Evolutionary conservation across 2,329 filamentous ascomycete genomes (phyloP), one percentile per base, ranked within the genome.

Genomic region (Epichloe sylvatica): DNA sequence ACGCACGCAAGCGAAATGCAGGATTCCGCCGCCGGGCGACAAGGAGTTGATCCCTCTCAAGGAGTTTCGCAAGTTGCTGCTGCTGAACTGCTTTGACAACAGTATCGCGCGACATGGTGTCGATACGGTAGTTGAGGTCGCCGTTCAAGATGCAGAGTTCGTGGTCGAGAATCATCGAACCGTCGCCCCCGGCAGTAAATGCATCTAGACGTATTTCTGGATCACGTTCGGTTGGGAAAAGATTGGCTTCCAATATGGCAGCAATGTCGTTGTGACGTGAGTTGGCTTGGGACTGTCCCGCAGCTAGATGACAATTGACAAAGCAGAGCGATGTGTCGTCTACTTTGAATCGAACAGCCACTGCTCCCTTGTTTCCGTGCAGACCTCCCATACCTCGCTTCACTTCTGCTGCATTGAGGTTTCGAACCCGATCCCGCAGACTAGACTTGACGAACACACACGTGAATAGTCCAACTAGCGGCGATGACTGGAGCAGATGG

Each of bases 111-210:
- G 88, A 88, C 80, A 97, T 96, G 23, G 90, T 89, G 64, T 98
- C 92, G 60, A 98, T 97, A 53, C 92, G 89, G 66, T 98, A 98
- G 67, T 98, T 98, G 46, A 98, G 75, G 64, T 98, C 92, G 30
- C 92, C 92, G 59, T 97, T 97, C 40, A 97, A 70, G 45, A 98
- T 81, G 64, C 91, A 96, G n/a, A 98, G 84, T 67, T 98, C 92
- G 62, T 98, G 92, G 61, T 98, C 92, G 51, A 97, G 74, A 51
- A 98, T 86, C 83, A 96, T 89, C 39, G 81, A 83, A 6, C 92
- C 92, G 62, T 98, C 92, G 42, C 92, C 92, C n/a, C 92, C 92
- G 25, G 88, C 86, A 6, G 89, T 78, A 61, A 84, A 98, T 54
- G 80, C 84, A 63, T 95, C 86, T 37, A 85, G 75, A 6, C 88